Evolutionary conservation across 2,329 filamentous ascomycete genomes (phyloP).

Genomic region (Aspergillus fumigatus): DNA sequence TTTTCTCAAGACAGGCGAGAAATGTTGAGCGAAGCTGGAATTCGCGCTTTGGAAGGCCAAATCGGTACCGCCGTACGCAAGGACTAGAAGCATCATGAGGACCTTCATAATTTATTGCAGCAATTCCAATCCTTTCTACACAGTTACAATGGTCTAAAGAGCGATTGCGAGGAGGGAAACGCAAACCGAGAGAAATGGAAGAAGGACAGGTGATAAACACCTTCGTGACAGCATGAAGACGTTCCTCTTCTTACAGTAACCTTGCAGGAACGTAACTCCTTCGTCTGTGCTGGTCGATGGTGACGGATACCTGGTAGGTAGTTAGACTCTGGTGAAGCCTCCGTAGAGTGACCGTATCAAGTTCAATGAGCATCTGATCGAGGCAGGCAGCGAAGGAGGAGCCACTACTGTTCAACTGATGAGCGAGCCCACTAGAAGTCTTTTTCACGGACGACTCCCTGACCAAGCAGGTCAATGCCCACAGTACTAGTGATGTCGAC

Average conservation of each 20-base stretch:
- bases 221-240: too few relatives aligned
- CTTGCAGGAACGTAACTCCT: slow-evolving; percentile 49
- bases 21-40: slow-evolving; percentile 18
- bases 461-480: slow-evolving; percentile 47
- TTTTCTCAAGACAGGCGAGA: too few relatives aligned
- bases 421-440: slow-evolving; percentile 47
- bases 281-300: slow-evolving; percentile 60
- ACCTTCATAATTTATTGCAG: slow-evolving; percentile 30
- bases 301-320: slow-evolving; percentile 50
- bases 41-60: slow-evolving; percentile 11
- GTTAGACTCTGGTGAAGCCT: too few relatives aligned
- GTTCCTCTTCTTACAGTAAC: slow-evolving; percentile 3
- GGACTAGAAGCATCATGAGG: slow-evolving; percentile 27
- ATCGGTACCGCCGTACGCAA: slow-evolving; percentile 13
- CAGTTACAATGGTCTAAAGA: slow-evolving; percentile 53
- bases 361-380: slow-evolving; percentile 51
- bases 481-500: slow-evolving; percentile 36
- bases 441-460: slow-evolving; percentile 40
- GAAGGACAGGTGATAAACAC: slow-evolving; percentile 33
- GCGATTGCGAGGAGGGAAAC: slow-evolving; percentile 55
- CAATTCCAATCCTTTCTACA: slow-evolving; percentile 47
- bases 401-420: slow-evolving; percentile 52
- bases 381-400: slow-evolving; percentile 51
- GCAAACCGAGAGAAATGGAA: slow-evolving; percentile 54
- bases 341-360: slow-evolving; percentile 50